phyloP scores from a whole-genome alignment of 495 filamentous ascomycete genomes.

The Penicillium alfredii region DNA sequence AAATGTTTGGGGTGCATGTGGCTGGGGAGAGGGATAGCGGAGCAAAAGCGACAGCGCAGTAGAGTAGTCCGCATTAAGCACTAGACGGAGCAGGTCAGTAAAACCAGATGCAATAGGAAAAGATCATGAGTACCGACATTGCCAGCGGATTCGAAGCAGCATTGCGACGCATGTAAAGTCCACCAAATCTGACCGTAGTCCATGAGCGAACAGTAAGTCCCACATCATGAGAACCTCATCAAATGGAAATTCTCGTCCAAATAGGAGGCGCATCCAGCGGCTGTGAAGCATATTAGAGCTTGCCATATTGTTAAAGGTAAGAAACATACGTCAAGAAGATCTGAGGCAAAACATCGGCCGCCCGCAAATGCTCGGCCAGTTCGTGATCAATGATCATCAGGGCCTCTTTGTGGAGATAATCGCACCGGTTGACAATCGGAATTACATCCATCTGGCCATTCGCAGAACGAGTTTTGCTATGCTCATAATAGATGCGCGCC shows the following conservation, averaged over 20 bases:
- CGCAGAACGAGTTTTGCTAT: slow-evolving; percentile 35
- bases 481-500: slow-evolving; percentile 83
- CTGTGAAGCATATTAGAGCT: slow-evolving; percentile 40
- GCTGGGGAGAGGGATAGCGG: slow-evolving; percentile 63
- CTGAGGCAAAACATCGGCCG: slow-evolving; percentile 88
- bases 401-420: slow-evolving; percentile 76
- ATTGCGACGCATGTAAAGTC: slow-evolving; percentile 89
- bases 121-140: slow-evolving; percentile 50
- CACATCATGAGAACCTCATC: slow-evolving; percentile 77
- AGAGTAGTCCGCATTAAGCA: slow-evolving; percentile 81
- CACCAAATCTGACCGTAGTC: slow-evolving; percentile 72
- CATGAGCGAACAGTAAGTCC: slow-evolving; percentile 88
- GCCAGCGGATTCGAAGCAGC: slow-evolving; percentile 89
- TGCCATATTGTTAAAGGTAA: not conserved
- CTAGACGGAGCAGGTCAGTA: slow-evolving; percentile 41
- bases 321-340: slow-evolving; percentile 78
- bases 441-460: slow-evolving; percentile 49
- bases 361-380: slow-evolving; percentile 73
- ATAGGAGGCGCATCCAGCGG: slow-evolving; percentile 91
- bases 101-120: not conserved
- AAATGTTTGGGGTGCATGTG: slow-evolving; percentile 66
- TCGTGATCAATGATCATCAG: slow-evolving; percentile 73
- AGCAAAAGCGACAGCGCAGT: slow-evolving; percentile 73
- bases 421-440: slow-evolving; percentile 78
- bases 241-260: slow-evolving; percentile 89